A percentile compares a stretch with the other conserved stretches of the same genome.
phyloP scores from a whole-genome alignment of 73 alveolate species.

The Paramecium primaurelia region DNA sequence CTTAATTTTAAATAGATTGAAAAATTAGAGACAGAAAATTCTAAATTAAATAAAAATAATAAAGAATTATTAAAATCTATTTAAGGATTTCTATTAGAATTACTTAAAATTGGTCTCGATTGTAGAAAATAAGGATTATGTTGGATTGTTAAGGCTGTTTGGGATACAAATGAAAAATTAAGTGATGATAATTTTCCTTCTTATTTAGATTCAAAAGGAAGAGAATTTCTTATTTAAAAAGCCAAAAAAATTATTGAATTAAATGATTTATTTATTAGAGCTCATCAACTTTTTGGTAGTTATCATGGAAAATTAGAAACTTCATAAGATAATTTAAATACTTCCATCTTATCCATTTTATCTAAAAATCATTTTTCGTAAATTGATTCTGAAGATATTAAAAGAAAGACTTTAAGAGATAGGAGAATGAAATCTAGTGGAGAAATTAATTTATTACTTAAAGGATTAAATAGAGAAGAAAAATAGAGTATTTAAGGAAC shows the following conservation, averaged over 20 bases:
- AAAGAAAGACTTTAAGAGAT: not conserved
- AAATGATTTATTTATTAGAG: not conserved
- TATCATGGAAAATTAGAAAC: not conserved
- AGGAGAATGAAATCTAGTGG: not conserved
- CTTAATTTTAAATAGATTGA: not conserved
- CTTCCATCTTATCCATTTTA: not conserved
- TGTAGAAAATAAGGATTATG: constrained; percentile 26
- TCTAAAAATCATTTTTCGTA: constrained; percentile 15
- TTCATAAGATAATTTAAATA: not conserved
- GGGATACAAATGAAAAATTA: constrained; percentile 12
- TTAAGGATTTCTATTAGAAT: constrained; percentile 17
- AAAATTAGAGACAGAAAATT: constrained; percentile 16
- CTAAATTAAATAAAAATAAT: constrained; percentile 18
- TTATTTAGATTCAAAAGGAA: constrained; percentile 26
- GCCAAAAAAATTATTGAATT: not conserved
- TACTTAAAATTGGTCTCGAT: constrained; percentile 32
- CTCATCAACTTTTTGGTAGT: not conserved
- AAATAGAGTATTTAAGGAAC: not conserved
- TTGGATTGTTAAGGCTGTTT: constrained; percentile 31
- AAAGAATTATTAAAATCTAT: constrained; percentile 25
- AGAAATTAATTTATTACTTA: not conserved
- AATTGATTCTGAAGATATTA: constrained; percentile 35
- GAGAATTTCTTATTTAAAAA: constrained; percentile 15
- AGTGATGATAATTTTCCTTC: not conserved
- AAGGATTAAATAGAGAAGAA: not conserved